Conservation (phyloP, 2,329 filamentous ascomycete genomes). For the Geoglossum cookeanum region DNA sequence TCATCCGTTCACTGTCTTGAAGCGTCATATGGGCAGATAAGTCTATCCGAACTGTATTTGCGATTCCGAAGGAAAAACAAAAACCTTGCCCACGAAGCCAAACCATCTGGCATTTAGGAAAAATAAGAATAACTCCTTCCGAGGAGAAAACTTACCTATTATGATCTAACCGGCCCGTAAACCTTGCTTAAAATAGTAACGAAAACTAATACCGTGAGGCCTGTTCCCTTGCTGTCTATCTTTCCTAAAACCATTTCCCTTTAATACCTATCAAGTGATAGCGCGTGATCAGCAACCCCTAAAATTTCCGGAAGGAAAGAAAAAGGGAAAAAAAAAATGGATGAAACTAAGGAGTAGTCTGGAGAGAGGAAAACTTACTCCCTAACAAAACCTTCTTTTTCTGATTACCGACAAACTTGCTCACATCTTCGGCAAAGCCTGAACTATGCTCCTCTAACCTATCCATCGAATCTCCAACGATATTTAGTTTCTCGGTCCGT, state of each 20-base stretch:
- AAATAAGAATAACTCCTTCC: too few species aligned
- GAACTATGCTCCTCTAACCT: conserved; percentile 61
- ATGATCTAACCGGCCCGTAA: too few species aligned
- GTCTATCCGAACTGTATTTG: too few species aligned
- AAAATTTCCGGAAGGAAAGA: not conserved
- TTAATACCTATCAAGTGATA: not conserved
- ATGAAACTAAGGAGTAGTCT: not conserved
- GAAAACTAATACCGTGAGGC: too few species aligned
- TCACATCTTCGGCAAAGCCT: conserved; percentile 73
- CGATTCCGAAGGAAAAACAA: too few species aligned
- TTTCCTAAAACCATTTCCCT: not conserved
- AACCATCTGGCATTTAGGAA: too few species aligned
- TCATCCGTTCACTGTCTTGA: too few species aligned
- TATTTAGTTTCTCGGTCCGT: conserved; percentile 66
- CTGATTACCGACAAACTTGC: conserved; percentile 70
- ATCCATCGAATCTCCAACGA: conserved; percentile 74
- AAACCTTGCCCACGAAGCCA: too few species aligned
- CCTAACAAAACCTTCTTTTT: conserved; percentile 72
- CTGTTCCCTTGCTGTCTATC: not conserved
- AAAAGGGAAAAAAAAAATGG: not conserved
- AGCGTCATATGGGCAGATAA: too few species aligned
- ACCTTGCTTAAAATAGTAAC: too few species aligned
- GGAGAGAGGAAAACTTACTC: conserved; percentile 16
- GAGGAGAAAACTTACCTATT: too few species aligned
- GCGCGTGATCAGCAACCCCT: not conserved